Percentiles rank a stretch among this genome's conserved stretches.
These are phyloP conservation scores for Globisporangium nagaii DNA, from an alignment of 352 stramenopile genomes.

Conservation along the genomic window DNA sequence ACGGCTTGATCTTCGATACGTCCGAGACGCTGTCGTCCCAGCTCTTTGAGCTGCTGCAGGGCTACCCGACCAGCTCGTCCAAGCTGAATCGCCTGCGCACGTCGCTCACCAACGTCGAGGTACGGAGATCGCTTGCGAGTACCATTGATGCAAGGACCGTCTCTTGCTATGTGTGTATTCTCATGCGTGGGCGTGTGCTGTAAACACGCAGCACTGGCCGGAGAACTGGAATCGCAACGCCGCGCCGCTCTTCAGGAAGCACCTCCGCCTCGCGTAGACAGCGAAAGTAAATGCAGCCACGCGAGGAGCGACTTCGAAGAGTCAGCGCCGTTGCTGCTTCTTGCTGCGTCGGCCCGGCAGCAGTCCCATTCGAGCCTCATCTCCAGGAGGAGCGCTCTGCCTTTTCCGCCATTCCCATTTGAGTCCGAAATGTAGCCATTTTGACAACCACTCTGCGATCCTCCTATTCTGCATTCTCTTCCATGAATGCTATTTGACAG, in stretches of 20 bases:
- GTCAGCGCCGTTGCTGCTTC: no score
- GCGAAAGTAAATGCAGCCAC: no score
- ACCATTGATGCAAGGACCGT: not conserved
- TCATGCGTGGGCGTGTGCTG: not conserved
- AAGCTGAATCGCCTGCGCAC: slow-evolving; percentile 42
- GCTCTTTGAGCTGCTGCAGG: slow-evolving; percentile 51
- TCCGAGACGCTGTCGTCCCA: slow-evolving; percentile 52
- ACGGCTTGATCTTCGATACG: slow-evolving; percentile 67
- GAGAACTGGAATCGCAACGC: slow-evolving; percentile 70
- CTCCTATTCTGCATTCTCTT: no score
- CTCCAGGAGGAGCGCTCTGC: no score
- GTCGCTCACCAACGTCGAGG: slow-evolving; percentile 56
- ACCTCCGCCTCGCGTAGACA: slow-evolving; percentile 28
- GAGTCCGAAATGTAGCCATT: no score
- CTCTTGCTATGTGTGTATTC: not conserved
- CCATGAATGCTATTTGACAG: no score
- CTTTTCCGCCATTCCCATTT: no score
- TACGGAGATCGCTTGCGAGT: slow-evolving; percentile 11
- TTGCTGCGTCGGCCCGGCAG: no score
- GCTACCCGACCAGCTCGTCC: slow-evolving; percentile 37
- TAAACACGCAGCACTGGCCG: slow-evolving; percentile 53
- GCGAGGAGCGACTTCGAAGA: no score
- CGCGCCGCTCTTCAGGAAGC: slow-evolving; percentile 53
- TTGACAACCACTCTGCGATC: no score
- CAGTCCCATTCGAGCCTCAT: no score